Percentiles rank a stretch among this genome's conserved stretches.
Conservation (phyloP, 306 rosid species). For the Argentina anserina region DNA sequence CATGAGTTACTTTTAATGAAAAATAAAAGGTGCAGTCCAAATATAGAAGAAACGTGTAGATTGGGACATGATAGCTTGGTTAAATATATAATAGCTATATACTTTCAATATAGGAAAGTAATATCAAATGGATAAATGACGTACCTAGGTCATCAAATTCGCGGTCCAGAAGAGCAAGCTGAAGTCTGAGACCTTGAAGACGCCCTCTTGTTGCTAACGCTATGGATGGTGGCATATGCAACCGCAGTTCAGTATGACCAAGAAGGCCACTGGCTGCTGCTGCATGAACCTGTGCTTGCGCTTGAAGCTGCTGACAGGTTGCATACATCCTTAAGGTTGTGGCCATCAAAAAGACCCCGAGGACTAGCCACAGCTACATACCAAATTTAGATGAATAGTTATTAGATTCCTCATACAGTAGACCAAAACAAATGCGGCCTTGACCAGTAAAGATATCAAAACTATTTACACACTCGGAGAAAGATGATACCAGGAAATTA, state of each 20-base stretch:
- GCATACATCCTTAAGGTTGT: constrained; percentile 96
- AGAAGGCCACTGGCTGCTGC: constrained; percentile 83
- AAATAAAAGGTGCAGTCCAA: background rate
- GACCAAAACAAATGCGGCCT: background rate
- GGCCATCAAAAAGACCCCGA: constrained; percentile 96
- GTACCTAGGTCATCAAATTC: constrained; percentile 94
- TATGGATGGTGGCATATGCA: constrained; percentile 90
- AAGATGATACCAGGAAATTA: constrained; percentile 71
- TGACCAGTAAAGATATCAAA: constrained; percentile 14
- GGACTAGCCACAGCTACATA: constrained; percentile 86
- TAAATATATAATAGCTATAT: background rate
- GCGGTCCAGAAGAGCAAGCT: constrained; percentile 95
- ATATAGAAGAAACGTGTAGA: background rate
- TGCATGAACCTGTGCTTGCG: constrained; percentile 95
- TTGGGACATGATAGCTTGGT: background rate
- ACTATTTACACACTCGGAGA: constrained; percentile 10
- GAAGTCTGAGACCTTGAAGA: constrained; percentile 93
- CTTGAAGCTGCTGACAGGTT: constrained; percentile 96
- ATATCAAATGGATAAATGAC: constrained; percentile 1
- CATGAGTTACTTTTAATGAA: background rate
- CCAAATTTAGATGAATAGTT: constrained; percentile 8
- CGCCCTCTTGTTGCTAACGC: constrained; percentile 86
- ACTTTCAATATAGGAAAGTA: background rate
- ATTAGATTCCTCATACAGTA: background rate
- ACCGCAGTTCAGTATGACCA: constrained; percentile 78